Percentiles rank a stretch among this genome's conserved stretches.
Conservation (phyloP, 2,329 filamentous ascomycete genomes). For the Stromatinia cepivora region DNA sequence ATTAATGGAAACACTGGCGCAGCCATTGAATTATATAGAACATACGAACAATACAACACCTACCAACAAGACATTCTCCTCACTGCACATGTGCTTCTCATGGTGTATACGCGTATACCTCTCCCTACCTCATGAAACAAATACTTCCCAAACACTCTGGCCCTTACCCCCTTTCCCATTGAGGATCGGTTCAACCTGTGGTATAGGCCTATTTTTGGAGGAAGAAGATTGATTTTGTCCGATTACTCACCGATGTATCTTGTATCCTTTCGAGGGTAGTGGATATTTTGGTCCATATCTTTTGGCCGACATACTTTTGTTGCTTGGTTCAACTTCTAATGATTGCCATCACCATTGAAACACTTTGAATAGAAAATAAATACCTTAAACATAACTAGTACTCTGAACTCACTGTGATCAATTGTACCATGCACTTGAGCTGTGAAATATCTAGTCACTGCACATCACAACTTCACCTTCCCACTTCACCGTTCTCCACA, state of each 20-base stretch:
- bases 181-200: constrained; percentile 54
- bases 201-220: constrained; percentile 82
- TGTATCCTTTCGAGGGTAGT: constrained; percentile 46
- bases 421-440: not conserved
- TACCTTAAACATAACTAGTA: too few species aligned
- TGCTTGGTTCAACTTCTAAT: not conserved
- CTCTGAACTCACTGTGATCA: not conserved
- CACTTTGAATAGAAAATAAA: not conserved
- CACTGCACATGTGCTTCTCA: not conserved
- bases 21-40: constrained; percentile 11
- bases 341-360: not conserved
- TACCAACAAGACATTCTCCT: not conserved
- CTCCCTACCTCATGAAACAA: not conserved
- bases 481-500: not conserved
- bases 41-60: constrained; percentile 2
- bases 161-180: constrained; percentile 58
- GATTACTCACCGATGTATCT: constrained; percentile 70
- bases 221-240: constrained; percentile 68
- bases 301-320: constrained; percentile 55
- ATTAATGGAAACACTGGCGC: not conserved
- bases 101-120: not conserved
- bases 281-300: constrained; percentile 71
- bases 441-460: not conserved
- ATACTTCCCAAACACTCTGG: constrained; percentile 80
- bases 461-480: not conserved